Conservation (phyloP, 345 rosid species). For the Streptanthus diversifolius region DNA sequence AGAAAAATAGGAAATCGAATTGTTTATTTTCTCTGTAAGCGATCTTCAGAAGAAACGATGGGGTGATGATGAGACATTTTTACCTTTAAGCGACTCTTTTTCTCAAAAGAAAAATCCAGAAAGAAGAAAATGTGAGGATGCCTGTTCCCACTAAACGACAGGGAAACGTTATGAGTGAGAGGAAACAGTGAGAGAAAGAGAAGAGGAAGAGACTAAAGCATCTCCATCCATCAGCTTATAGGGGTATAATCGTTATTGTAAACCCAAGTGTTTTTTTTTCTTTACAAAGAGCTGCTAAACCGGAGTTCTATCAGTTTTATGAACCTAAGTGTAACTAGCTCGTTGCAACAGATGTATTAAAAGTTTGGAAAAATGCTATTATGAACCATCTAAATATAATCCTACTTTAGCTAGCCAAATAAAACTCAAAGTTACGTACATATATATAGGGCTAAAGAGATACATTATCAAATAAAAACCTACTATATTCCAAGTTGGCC, state of each 20-base stretch:
- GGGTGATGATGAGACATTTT: not conserved
- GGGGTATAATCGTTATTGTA: not conserved
- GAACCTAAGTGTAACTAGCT: not conserved
- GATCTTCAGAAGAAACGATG: not conserved
- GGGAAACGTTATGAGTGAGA: not conserved
- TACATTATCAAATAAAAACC: too few relatives aligned
- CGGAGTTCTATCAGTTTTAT: not conserved
- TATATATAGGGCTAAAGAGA: too few relatives aligned
- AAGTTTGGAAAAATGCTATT: not conserved
- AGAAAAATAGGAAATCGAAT: not conserved
- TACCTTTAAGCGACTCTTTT: slow-evolving; percentile 10
- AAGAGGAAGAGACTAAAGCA: not conserved
- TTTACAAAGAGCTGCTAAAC: too few relatives aligned
- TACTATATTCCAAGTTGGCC: not conserved
- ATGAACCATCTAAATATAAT: not conserved
- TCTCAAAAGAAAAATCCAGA: not conserved
- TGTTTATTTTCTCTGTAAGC: not conserved
- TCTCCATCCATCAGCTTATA: too few relatives aligned
- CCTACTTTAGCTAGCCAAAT: too few relatives aligned
- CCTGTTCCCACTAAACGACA: not conserved
- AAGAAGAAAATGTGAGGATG: not conserved
- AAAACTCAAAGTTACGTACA: too few relatives aligned
- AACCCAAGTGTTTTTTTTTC: not conserved
- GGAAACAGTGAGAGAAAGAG: not conserved
- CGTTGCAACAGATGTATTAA: not conserved